Evolutionary conservation across 1,284 basidiomycete species (phyloP), one percentile per base, ranked within the genome.

Genomic region (Melampsora americana): DNA sequence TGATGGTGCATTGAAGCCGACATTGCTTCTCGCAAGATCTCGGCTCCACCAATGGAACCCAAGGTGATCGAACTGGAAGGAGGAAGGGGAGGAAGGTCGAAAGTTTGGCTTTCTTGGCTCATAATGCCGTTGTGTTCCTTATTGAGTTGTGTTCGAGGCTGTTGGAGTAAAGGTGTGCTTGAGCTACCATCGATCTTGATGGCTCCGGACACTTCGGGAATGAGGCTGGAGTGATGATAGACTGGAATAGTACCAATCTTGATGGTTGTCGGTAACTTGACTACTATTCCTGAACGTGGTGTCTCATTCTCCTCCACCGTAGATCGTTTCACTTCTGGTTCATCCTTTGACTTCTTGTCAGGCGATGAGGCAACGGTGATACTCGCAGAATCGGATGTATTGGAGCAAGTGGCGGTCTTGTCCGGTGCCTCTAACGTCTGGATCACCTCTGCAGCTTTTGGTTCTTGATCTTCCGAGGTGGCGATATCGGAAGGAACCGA

Each of bases 201-300:
- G 16, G 68, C 30, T 30, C 59, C 66, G 6, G 68, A 70, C 26
- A 70, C 53, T 26, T 61, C 68, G n/a, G 68, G 68, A 23, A 23
- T 46, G 35, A 42, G 28, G 23, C 16, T 28, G 2, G 68, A 61
- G 11, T 70, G 50, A 42, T 48, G 68, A 44, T 70, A 70, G 39
- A 70, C 68, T 39, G 68, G 68, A 44, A 70, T 70, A 39, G 68
- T 70, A 14, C 68, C 68, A 59, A 70, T 70, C 68, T 70, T 70
- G 56, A 70, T 60, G 30, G 68, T 26, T 35, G 42, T 70, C 6
- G 68, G 68, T 7, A 70, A 59, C 46, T 70, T 53, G n/a, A 70
- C 68, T 35, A 70, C 35, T 35, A 35, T 35, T 35, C 35, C 35
- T 9, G 35, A 35, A 3, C 35, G 35, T 9, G 35, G 35, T 35